Percentiles rank a stretch among this genome's conserved stretches.
Evolutionary conservation across 495 filamentous ascomycete species (phyloP).

Genomic region (Darksidea phi): DNA sequence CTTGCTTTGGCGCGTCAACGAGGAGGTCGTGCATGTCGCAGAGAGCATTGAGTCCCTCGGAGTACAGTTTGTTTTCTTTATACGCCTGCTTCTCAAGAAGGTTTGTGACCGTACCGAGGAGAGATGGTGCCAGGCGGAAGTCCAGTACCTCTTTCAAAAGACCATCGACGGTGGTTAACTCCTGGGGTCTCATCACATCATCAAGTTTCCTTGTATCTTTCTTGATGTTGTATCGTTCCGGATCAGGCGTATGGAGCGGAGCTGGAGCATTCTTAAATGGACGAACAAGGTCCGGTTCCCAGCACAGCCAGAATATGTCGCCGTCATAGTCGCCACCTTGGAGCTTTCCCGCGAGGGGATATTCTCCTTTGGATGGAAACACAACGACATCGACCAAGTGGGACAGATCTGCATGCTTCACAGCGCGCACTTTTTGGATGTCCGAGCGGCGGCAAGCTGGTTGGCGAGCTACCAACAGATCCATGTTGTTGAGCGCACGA

Average conservation of each 20-base stretch:
- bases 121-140: conserved; percentile 64
- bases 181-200: conserved; percentile 42
- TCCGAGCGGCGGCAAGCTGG: conserved; percentile 81
- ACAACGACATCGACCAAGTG: conserved; percentile 84
- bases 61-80: conserved; percentile 54
- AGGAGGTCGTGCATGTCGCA: conserved; percentile 72
- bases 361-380: conserved; percentile 69
- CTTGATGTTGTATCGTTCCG: conserved; percentile 57
- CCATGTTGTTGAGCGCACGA: conserved; percentile 61
- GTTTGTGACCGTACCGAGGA: conserved; percentile 72
- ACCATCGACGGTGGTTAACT: conserved; percentile 24
- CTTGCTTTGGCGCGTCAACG: conserved; percentile 80
- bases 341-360: conserved; percentile 73
- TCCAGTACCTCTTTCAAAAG: conserved; percentile 58
- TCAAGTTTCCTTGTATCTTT: conserved; percentile 56
- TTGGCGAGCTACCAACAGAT: conserved; percentile 81
- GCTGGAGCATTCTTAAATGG: conserved; percentile 71
- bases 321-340: conserved; percentile 96
- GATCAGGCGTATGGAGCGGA: conserved; percentile 48
- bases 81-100: conserved; percentile 74
- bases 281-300: conserved; percentile 72
- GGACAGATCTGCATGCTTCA: conserved; percentile 66
- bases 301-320: conserved; percentile 79
- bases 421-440: conserved; percentile 67
- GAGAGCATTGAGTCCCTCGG: conserved; percentile 56